A percentile compares a stretch with the other conserved stretches of the same genome.
Conservation (phyloP, 2,329 filamentous ascomycete species). For the Davidsoniella virescens region DNA sequence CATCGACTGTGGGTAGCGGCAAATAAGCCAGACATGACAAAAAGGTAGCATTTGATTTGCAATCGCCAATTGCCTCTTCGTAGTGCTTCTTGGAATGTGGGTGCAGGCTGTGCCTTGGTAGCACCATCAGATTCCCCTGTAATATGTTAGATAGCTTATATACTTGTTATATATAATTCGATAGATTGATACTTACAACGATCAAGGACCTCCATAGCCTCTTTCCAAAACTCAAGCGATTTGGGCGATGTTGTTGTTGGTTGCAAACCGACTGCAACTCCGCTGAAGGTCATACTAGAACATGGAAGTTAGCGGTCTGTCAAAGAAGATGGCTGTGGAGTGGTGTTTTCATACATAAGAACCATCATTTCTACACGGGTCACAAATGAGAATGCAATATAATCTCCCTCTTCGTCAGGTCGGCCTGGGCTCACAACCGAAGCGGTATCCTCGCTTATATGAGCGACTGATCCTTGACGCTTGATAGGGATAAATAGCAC, state of each 20-base stretch:
- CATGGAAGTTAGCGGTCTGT: background rate
- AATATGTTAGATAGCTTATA: background rate
- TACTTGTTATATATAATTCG: constrained; percentile 13
- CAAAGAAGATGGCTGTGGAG: background rate
- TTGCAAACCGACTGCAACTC: constrained; percentile 29
- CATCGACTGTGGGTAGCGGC: constrained; percentile 57
- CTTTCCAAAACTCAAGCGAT: constrained; percentile 26
- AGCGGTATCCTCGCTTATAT: constrained; percentile 41
- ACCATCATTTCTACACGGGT: constrained; percentile 41
- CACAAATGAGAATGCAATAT: constrained; percentile 43
- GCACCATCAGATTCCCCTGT: constrained; percentile 14
- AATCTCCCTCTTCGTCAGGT: constrained; percentile 31
- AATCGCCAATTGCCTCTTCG: constrained; percentile 46
- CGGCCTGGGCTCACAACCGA: constrained; percentile 35
- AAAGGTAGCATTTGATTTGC: constrained; percentile 50
- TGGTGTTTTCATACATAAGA: constrained; percentile 30
- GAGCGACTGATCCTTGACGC: constrained; percentile 21
- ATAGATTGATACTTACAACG: constrained; percentile 24
- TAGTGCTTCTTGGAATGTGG: constrained; percentile 35
- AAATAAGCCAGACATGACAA: constrained; percentile 54
- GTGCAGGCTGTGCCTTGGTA: constrained; percentile 9
- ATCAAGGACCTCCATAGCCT: constrained; percentile 29
- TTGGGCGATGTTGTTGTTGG: constrained; percentile 20
- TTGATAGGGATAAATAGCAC: constrained; percentile 40
- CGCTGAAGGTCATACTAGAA: constrained; percentile 37